Percentiles rank a stretch among this genome's conserved stretches.
phyloP scores from a whole-genome alignment of 2,329 filamentous ascomycete species.

The Arthrobotrys conoides region DNA sequence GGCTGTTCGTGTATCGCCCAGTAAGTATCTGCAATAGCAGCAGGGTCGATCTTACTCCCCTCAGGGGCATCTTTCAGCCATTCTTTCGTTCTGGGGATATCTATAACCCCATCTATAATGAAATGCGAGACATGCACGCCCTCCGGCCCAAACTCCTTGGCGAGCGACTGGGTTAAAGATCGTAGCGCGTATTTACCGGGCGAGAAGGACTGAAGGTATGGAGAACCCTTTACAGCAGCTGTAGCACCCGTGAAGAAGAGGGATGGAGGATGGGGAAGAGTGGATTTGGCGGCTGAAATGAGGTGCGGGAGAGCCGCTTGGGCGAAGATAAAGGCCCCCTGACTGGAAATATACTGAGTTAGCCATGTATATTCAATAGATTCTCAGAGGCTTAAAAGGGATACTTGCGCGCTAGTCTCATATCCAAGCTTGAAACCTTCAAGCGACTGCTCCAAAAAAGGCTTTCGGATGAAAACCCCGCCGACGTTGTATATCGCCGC shows the following conservation, averaged over 20 bases:
- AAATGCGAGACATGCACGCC: slow-evolving; percentile 87
- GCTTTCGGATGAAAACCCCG: slow-evolving; percentile 71
- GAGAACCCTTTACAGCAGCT: slow-evolving; percentile 80
- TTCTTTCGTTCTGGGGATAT: slow-evolving; percentile 79
- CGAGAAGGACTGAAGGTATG: slow-evolving; percentile 79
- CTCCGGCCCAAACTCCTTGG: slow-evolving; percentile 85
- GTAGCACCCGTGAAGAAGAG: slow-evolving; percentile 91
- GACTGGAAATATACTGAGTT: slow-evolving; percentile 66
- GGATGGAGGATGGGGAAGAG: slow-evolving; percentile 76
- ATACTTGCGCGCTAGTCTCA: slow-evolving; percentile 70
- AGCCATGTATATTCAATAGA: background rate
- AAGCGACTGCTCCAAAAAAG: slow-evolving; percentile 73
- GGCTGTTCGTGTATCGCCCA: slow-evolving; percentile 88
- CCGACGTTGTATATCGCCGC: slow-evolving; percentile 81
- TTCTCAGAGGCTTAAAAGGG: slow-evolving; percentile 40
- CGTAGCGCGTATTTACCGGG: slow-evolving; percentile 84
- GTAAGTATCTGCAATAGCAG: slow-evolving; percentile 87
- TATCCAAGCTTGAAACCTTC: slow-evolving; percentile 71
- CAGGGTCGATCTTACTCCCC: slow-evolving; percentile 78
- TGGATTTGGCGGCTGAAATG: slow-evolving; percentile 73
- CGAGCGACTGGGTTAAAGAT: slow-evolving; percentile 80
- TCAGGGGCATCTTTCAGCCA: slow-evolving; percentile 73
- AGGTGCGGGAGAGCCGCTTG: slow-evolving; percentile 80
- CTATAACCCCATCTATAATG: slow-evolving; percentile 87
- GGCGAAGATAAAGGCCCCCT: slow-evolving; percentile 82